Evolutionary conservation across 2,329 filamentous ascomycete genomes (phyloP).

Genomic region (Dactylonectria macrodidyma): DNA sequence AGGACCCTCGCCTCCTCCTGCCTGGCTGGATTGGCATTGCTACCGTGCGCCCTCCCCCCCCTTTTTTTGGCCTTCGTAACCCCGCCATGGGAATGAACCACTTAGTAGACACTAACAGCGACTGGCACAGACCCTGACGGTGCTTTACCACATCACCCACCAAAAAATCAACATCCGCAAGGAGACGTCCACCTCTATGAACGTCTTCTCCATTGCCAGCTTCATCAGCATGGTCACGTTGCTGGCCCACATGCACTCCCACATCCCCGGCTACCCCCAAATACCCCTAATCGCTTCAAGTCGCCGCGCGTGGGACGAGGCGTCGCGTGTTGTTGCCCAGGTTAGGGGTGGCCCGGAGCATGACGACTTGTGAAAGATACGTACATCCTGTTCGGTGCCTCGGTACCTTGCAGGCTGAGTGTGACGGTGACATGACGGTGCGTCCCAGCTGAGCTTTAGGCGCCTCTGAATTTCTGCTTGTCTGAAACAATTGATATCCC

Average conservation of each 20-base stretch:
- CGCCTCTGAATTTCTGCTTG: constrained; percentile 5
- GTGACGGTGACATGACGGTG: constrained; percentile 7
- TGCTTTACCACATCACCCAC: constrained; percentile 83
- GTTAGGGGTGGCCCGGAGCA: constrained; percentile 49
- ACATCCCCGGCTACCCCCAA: constrained; percentile 72
- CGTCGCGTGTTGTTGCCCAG: constrained; percentile 46
- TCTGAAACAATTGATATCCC: constrained; percentile 37
- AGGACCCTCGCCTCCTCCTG: constrained; percentile 79
- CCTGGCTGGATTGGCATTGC: constrained; percentile 86
- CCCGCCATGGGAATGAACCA: not conserved
- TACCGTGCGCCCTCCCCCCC: constrained; percentile 65
- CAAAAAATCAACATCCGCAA: constrained; percentile 85
- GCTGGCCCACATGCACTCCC: constrained; percentile 76
- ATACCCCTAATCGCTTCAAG: constrained; percentile 68
- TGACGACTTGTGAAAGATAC: constrained; percentile 45
- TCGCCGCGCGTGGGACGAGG: constrained; percentile 54
- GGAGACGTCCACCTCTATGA: constrained; percentile 83
- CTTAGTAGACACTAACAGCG: constrained; percentile 15
- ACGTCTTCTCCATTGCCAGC: constrained; percentile 82
- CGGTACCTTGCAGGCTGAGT: not conserved
- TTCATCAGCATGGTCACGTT: constrained; percentile 82
- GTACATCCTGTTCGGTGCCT: constrained; percentile 1
- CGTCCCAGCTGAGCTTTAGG: not conserved
- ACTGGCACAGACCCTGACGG: constrained; percentile 73
- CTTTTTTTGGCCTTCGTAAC: constrained; percentile 3